These are phyloP conservation scores for Amphirosellinia nigrospora DNA, from an alignment of 495 filamentous ascomycete species.

Conservation along the genomic window DNA sequence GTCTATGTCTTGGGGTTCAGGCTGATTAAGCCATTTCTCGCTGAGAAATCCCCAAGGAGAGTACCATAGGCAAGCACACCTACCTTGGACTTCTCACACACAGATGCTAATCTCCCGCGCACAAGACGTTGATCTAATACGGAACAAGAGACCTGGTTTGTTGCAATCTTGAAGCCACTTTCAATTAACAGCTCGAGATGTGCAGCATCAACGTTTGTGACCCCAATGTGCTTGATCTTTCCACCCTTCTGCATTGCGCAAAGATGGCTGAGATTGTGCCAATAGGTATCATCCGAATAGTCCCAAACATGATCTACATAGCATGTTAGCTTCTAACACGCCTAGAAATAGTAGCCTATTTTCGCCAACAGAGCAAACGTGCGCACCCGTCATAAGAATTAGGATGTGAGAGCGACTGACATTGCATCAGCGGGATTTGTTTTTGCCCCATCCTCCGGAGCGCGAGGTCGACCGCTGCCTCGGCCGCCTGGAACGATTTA, in stretches of 20 bases:
- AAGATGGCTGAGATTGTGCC: conserved; percentile 40
- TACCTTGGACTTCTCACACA: conserved; percentile 41
- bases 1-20: conserved; percentile 37
- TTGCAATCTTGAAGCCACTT: conserved; percentile 38
- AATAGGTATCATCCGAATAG: conserved; percentile 39
- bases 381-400: not conserved
- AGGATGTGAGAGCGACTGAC: conserved; percentile 13
- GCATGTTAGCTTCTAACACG: not conserved
- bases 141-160: conserved; percentile 47
- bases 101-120: conserved; percentile 37
- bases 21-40: conserved; percentile 44
- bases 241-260: conserved; percentile 38
- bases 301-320: conserved; percentile 30
- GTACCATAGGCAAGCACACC: conserved; percentile 49
- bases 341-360: not conserved
- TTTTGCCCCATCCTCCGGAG: conserved; percentile 23
- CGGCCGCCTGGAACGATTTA: conserved; percentile 21
- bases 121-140: conserved; percentile 42
- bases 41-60: conserved; percentile 46
- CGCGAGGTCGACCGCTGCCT: conserved; percentile 26
- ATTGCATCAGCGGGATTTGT: conserved; percentile 29
- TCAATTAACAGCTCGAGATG: conserved; percentile 44
- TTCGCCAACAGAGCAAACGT: not conserved
- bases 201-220: conserved; percentile 47
- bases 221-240: conserved; percentile 41